Conservation (phyloP, 2,329 filamentous ascomycete genomes). For the Tolypocladium amazonense region DNA sequence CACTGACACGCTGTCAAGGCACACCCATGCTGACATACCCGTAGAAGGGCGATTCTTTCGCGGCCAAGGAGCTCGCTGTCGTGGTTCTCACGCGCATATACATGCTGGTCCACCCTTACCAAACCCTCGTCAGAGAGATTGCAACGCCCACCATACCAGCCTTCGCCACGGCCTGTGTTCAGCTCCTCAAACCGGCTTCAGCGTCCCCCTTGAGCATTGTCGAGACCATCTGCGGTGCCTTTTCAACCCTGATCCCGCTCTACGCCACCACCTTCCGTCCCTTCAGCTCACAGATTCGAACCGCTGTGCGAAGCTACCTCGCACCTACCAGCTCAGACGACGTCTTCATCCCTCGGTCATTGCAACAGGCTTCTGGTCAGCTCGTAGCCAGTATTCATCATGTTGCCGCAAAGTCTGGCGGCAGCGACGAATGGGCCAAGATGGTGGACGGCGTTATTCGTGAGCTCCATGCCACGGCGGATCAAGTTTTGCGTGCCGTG, state of each 20-base stretch:
- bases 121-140: constrained; percentile 76
- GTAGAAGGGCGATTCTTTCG: constrained; percentile 65
- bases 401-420: constrained; percentile 70
- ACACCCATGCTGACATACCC: neutral
- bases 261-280: constrained; percentile 79
- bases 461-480: constrained; percentile 58
- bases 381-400: constrained; percentile 64
- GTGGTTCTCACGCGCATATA: constrained; percentile 77
- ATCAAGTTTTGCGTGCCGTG: constrained; percentile 68
- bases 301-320: constrained; percentile 48
- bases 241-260: constrained; percentile 62
- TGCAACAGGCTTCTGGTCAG: constrained; percentile 48
- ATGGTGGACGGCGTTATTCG: constrained; percentile 50
- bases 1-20: neutral
- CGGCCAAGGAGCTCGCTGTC: constrained; percentile 66
- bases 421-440: constrained; percentile 68
- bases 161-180: constrained; percentile 64
- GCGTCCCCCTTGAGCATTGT: constrained; percentile 38
- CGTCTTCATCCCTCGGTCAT: constrained; percentile 34
- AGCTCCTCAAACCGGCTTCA: constrained; percentile 40
- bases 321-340: constrained; percentile 50
- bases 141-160: constrained; percentile 70
- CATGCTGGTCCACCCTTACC: constrained; percentile 68
- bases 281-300: constrained; percentile 56
- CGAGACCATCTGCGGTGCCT: constrained; percentile 60